Evolutionary conservation across 306 rosid species (phyloP).

Genomic region (Prunus davidiana): DNA sequence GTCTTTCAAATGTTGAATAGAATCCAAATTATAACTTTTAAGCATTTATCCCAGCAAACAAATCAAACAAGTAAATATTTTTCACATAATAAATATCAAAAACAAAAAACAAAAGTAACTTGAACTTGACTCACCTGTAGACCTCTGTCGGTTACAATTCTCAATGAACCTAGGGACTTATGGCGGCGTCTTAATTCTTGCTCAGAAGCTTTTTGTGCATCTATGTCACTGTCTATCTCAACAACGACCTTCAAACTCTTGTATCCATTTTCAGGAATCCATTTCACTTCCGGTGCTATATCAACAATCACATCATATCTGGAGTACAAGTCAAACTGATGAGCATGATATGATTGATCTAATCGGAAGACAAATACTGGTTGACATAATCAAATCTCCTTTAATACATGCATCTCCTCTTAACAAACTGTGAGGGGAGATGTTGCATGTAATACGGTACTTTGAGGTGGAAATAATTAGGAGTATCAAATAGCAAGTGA

Average conservation of each 20-base stretch:
- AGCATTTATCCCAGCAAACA: conserved; percentile 11
- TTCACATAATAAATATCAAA: conserved; percentile 4
- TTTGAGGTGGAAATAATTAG: background rate
- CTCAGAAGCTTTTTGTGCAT: conserved; percentile 59
- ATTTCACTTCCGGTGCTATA: conserved; percentile 81
- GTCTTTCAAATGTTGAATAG: background rate
- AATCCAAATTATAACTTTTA: background rate
- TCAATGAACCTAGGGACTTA: conserved; percentile 65
- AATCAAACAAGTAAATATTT: background rate
- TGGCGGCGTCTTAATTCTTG: conserved; percentile 72
- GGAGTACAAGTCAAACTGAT: conserved; percentile 36
- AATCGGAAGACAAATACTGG: conserved; percentile 16
- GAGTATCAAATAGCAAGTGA: conserved; percentile 7
- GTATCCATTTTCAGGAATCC: conserved; percentile 76
- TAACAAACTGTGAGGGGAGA: background rate
- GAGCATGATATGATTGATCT: conserved; percentile 19
- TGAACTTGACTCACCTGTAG: conserved; percentile 63
- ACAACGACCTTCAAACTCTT: conserved; percentile 81
- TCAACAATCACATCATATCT: conserved; percentile 88
- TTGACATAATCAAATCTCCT: conserved; percentile 9
- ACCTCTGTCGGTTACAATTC: conserved; percentile 78
- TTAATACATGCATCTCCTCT: background rate
- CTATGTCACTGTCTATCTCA: conserved; percentile 78
- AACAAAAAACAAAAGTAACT: background rate
- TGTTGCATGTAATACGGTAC: background rate